These are phyloP conservation scores for Phyllosticta ampelicida DNA, from an alignment of 2,329 filamentous ascomycete genomes.

Conservation along the genomic window DNA sequence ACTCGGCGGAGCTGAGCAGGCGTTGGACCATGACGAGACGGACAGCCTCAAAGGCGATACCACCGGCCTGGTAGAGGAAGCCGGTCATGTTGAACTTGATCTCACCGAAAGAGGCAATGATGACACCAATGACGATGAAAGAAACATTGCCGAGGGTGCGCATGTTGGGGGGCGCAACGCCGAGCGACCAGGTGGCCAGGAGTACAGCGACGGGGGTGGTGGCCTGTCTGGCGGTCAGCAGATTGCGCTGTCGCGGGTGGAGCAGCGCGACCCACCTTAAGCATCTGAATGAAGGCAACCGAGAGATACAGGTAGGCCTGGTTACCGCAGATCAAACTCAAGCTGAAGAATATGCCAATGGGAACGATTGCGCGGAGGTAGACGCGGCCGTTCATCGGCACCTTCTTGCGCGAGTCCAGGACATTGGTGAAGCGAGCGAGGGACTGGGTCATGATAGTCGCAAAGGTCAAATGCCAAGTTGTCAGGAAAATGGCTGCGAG, in stretches of 20 bases:
- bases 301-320: conserved; percentile 90
- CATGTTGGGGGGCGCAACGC: conserved; percentile 71
- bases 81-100: conserved; percentile 81
- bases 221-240: conserved; percentile 44
- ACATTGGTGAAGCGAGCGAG: conserved; percentile 81
- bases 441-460: conserved; percentile 87
- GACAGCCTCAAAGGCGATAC: conserved; percentile 72
- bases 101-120: conserved; percentile 91
- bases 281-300: conserved; percentile 97
- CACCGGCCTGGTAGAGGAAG: conserved; percentile 67
- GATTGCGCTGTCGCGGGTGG: conserved; percentile 7
- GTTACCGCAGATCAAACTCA: conserved; percentile 95
- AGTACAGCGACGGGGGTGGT: conserved; percentile 92
- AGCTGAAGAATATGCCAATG: conserved; percentile 89
- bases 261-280: conserved; percentile 56
- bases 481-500: conserved; percentile 59
- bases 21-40: conserved; percentile 78
- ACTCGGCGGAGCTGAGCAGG: conserved; percentile 69
- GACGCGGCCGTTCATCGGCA: conserved; percentile 92
- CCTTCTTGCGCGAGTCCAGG: conserved; percentile 87
- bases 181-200: conserved; percentile 77
- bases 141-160: conserved; percentile 88
- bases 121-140: conserved; percentile 85
- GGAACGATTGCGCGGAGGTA: conserved; percentile 90
- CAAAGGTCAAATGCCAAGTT: conserved; percentile 91